A percentile compares a stretch with the other conserved stretches of the same genome.
Evolutionary conservation across 2,329 filamentous ascomycete species (phyloP).

Genomic region (Epichloe baconii): DNA sequence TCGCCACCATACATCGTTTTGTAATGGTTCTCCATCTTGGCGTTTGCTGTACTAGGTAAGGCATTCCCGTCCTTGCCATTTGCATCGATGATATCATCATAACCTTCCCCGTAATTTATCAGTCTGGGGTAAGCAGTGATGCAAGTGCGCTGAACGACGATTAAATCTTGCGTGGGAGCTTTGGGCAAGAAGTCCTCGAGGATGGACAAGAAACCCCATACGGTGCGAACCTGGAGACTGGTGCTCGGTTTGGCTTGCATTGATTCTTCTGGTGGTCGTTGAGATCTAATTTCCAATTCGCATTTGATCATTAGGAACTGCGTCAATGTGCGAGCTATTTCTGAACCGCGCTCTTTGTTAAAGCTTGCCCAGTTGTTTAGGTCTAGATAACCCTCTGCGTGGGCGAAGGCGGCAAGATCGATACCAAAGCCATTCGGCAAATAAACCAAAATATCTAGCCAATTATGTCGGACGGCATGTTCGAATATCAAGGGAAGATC

Average conservation of each 20-base stretch:
- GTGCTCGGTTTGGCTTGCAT: constrained; percentile 48
- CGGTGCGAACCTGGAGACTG: constrained; percentile 72
- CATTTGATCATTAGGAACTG: constrained; percentile 81
- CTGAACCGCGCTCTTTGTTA: constrained; percentile 50
- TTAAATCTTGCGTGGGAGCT: constrained; percentile 52
- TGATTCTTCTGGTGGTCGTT: constrained; percentile 53
- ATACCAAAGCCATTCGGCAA: constrained; percentile 74
- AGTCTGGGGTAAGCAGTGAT: constrained; percentile 86
- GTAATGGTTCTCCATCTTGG: constrained; percentile 93
- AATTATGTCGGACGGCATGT: constrained; percentile 67
- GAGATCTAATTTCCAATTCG: constrained; percentile 62
- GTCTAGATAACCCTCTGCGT: constrained; percentile 69
- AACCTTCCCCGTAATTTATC: constrained; percentile 92
- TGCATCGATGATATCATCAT: constrained; percentile 78
- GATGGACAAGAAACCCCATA: constrained; percentile 66
- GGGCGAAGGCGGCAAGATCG: constrained; percentile 74
- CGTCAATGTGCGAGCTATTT: constrained; percentile 58
- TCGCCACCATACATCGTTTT: constrained; percentile 96
- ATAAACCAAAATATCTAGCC: constrained; percentile 70
- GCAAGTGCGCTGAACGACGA: constrained; percentile 71
- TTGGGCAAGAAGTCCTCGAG: constrained; percentile 57
- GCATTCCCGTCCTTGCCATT: constrained; percentile 75
- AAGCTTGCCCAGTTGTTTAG: constrained; percentile 68
- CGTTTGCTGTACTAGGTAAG: constrained; percentile 65
- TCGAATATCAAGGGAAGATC: constrained; percentile 31